Percentiles rank a stretch among this genome's conserved stretches.
Evolutionary conservation across 495 filamentous ascomycete genomes (phyloP).

Genomic region (Hapsidospora chrysogenum): DNA sequence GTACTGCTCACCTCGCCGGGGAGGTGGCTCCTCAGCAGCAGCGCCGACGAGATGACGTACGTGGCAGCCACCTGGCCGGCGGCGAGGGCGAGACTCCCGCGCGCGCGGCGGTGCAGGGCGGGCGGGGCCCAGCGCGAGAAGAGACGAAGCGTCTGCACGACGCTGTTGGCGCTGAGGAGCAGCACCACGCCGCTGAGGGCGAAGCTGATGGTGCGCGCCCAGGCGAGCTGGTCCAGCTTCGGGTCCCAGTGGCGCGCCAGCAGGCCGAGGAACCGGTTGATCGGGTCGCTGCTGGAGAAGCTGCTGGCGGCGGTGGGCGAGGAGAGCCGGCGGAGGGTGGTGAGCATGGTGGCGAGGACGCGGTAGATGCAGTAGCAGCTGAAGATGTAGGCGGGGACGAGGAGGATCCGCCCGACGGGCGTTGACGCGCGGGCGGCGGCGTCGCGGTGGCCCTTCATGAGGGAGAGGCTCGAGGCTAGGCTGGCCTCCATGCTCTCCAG

Average conservation of each 20-base stretch:
- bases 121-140: conserved; percentile 50
- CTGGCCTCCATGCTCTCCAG: conserved; percentile 57
- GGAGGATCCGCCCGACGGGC: conserved; percentile 38
- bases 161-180: conserved; percentile 55
- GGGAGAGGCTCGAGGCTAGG: conserved; percentile 40
- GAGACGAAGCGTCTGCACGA: conserved; percentile 57
- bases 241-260: conserved; percentile 57
- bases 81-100: conserved; percentile 54
- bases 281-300: conserved; percentile 56
- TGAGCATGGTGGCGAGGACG: conserved; percentile 47
- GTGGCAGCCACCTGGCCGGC: conserved; percentile 61
- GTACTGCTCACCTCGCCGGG: conserved; percentile 53
- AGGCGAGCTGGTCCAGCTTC: conserved; percentile 49
- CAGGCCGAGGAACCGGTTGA: conserved; percentile 59
- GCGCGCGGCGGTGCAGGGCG: conserved; percentile 37
- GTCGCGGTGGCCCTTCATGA: conserved; percentile 39
- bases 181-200: conserved; percentile 63
- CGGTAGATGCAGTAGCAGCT: conserved; percentile 63
- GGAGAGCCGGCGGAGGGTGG: conserved; percentile 38
- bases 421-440: conserved; percentile 46
- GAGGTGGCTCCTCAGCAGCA: conserved; percentile 57
- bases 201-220: conserved; percentile 65
- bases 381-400: conserved; percentile 45
- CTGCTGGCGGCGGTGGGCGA: conserved; percentile 20
- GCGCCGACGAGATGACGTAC: conserved; percentile 60